These are phyloP conservation scores for Tylopilus balloui DNA, from an alignment of 768 basidiomycete species.

Conservation along the genomic window DNA sequence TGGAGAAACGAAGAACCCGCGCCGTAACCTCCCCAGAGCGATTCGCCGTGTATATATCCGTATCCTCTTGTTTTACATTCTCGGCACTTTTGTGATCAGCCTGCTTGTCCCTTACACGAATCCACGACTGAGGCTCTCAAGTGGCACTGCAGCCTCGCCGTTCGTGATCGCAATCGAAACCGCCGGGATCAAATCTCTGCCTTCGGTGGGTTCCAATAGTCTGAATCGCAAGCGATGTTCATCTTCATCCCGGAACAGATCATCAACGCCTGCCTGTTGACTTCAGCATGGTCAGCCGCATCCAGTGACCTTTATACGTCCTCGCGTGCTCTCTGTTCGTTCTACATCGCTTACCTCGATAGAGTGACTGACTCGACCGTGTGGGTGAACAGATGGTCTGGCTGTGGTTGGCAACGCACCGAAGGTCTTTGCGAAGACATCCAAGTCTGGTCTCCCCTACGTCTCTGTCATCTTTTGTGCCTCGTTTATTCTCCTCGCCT, in stretches of 20 bases:
- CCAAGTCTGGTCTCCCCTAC: constrained; percentile 71
- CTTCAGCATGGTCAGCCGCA: constrained; percentile 91
- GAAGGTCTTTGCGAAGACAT: constrained; percentile 65
- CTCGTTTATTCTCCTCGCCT: constrained; percentile 66
- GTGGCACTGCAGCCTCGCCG: constrained; percentile 68
- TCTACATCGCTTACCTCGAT: background rate
- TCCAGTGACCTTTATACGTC: constrained; percentile 87
- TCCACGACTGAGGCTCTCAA: constrained; percentile 42
- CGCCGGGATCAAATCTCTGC: constrained; percentile 83
- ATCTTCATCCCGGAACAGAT: constrained; percentile 37
- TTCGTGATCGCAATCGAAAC: constrained; percentile 87
- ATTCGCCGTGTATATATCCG: constrained; percentile 65
- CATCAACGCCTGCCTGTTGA: constrained; percentile 79
- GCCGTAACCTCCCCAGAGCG: constrained; percentile 54
- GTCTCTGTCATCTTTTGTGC: constrained; percentile 67
- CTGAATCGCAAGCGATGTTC: constrained; percentile 6
- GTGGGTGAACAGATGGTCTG: constrained; percentile 58
- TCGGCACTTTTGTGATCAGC: constrained; percentile 71
- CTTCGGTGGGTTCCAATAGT: constrained; percentile 49
- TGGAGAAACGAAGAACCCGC: constrained; percentile 87
- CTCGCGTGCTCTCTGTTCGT: constrained; percentile 78
- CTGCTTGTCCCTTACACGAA: constrained; percentile 76
- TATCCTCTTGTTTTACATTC: constrained; percentile 77
- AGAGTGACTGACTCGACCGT: background rate
- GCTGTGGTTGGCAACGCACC: constrained; percentile 80